A percentile compares a stretch with the other conserved stretches of the same genome.
phyloP scores from a whole-genome alignment of 2,329 filamentous ascomycete genomes.

The Nectriaceae sp. region DNA sequence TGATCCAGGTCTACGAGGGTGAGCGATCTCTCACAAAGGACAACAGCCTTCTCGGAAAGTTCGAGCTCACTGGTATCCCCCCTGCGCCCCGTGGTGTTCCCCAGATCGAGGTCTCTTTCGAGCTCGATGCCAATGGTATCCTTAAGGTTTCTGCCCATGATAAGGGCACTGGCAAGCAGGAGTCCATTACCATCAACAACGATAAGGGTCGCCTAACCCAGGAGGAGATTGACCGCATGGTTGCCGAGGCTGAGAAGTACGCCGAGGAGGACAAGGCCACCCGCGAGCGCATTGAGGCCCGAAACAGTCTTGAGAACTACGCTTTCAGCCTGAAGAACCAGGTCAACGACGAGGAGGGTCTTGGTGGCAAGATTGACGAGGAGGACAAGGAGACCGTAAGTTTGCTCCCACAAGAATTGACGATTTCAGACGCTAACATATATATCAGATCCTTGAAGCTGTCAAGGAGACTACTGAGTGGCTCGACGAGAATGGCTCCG shows the following conservation, averaged over 20 bases:
- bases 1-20: conserved; percentile 95
- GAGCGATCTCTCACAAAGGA: conserved; percentile 94
- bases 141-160: conserved; percentile 94
- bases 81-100: conserved; percentile 94
- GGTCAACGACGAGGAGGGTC: conserved; percentile 93
- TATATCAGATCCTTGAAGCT: conserved; percentile 76
- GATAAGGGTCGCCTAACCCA: conserved; percentile 96
- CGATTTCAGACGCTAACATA: conserved; percentile 37
- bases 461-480: conserved; percentile 97
- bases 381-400: conserved; percentile 95
- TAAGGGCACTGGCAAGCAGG: conserved; percentile 96
- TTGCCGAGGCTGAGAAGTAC: conserved; percentile 96
- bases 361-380: conserved; percentile 97
- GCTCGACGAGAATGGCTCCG: conserved; percentile 91
- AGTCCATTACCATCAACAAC: conserved; percentile 99
- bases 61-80: conserved; percentile 95
- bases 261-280: conserved; percentile 99
- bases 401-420: conserved; percentile 22
- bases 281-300: conserved; percentile 93
- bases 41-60: conserved; percentile 97
- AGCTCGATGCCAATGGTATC: conserved; percentile 98
- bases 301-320: conserved; percentile 98
- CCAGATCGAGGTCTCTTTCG: conserved; percentile 97
- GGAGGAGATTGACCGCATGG: conserved; percentile 99
- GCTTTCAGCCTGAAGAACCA: conserved; percentile 99